Base-by-base conservation (phyloP, 1,284 basidiomycete species). In the Rhizoctonia solani region DNA sequence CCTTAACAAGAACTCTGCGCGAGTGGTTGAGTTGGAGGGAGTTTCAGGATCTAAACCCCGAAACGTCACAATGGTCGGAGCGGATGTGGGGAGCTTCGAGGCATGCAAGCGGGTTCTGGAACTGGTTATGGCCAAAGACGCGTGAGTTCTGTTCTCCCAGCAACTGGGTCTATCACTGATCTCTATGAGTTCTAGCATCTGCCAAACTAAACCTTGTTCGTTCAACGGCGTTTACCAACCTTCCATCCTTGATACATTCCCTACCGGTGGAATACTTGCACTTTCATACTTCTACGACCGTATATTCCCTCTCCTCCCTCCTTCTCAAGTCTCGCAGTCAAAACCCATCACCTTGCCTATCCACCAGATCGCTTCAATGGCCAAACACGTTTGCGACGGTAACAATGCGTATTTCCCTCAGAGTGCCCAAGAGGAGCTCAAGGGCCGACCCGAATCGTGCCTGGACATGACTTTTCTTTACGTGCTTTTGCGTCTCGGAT, bases 141-240 rank as follows among this genome's bases (percentile, higher is more conserved):
- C 94, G 85, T 93, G 77, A 78, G 90, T 88, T 1, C 16, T 34
- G 1, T 55, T 66, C 41, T 69, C 16, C 29, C 29, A 8, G 44
- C n/a, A 46, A 50, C 44, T 46, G 32, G 25, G 58, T n/a, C n/a
- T n/a, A 61, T 34, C 56, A 29, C n/a, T 29, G 16, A 29, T 68
- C 30, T 46, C 21, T 19, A 3, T 13, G 23, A 21, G 58, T n/a
- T 42, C n/a, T 71, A 93, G 92, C 0, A 84, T 94, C 56, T 98
- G 97, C 78, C 86, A 88, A 73, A 81, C 88, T 73, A 92, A 91
- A 76, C 95, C 95, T 0, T 99, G 96, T 77, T 94, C 95, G 1
- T 99, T 99, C 81, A 90, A 93, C 72, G 96, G 96, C 39, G 93
- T 98, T 29, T 98, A 99, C 81, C 96, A 98, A 77, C 97, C 96